Evolutionary conservation across 441 rosid species (phyloP), one percentile per base, ranked within the genome.

Genomic region (Croton laevigatus): DNA sequence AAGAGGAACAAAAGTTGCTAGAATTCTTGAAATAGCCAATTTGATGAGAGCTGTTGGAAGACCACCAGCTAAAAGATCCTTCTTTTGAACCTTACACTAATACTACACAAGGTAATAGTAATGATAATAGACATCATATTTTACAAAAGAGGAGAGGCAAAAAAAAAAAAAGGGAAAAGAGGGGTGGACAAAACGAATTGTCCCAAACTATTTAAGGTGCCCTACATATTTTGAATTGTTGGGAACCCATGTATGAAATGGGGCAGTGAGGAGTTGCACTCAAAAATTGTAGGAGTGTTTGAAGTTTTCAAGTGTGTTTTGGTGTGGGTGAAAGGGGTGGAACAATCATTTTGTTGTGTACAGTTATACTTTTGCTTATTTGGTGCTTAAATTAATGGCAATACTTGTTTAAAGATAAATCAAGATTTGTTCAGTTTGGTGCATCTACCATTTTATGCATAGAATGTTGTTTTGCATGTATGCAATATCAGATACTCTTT

Each of bases 11-110:
- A 89, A 94, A 79, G 86, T 84, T 40, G 96, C 97, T 1, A 81
- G 86, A 70, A 81, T 91, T 55, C 78, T 90, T 34, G 97, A 94
- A 73, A 78, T 89, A 2, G 84, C 96, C 77, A 91, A 89, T 81
- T 85, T 94, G 76, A 89, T 94, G 97, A 86, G 90, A 79, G 94
- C 97, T 42, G 86, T 90, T 20, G 97, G 98, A 13, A 74, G 93
- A 75, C 73, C 98, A 72, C 98, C 98, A 1, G 81, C 81, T 5
- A 94, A 94, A 71, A 79, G 90, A 0, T 86, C 97, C 64, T 88
- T 90, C 87, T 91, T 90, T 72, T 84, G 34, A 70, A 20, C 58
- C 22, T 66, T 59, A 27, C 32, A 27, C 32, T 19, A 3, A 11
- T 59, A 17, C 19, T 51, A 4, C 45, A 22, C 12, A 19, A 5